Evolutionary conservation across 164 flowering plant genomes (phyloP).

Genomic region (Protea cynaroides): DNA sequence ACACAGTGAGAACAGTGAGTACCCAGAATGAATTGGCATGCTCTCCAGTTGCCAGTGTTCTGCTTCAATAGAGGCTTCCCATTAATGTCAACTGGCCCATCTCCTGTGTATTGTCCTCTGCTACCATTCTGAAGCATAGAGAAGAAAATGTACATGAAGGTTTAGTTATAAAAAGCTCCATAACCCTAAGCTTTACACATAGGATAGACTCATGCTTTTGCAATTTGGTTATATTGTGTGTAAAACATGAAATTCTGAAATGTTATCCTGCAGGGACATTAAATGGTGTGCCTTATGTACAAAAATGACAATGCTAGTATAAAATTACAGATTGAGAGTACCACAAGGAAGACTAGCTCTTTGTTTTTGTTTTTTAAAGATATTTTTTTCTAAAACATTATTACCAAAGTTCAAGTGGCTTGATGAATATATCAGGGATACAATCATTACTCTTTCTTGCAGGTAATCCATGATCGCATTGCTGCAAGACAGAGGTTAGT

Average conservation of each 20-base stretch:
- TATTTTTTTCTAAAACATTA: no score
- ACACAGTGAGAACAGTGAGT: neutral
- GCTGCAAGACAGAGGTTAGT: no score
- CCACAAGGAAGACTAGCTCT: neutral
- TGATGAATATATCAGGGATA: no score
- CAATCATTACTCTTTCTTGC: no score
- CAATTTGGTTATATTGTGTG: no score
- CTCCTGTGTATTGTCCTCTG: conserved; percentile 56
- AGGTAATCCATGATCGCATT: no score
- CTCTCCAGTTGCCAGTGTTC: conserved; percentile 85
- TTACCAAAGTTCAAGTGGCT: no score
- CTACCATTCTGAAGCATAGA: conserved; percentile 29
- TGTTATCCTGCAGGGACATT: no score
- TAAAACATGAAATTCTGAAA: no score
- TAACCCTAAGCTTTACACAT: neutral
- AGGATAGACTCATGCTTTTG: neutral
- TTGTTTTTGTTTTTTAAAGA: no score
- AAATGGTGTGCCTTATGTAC: neutral
- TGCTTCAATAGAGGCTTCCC: conserved; percentile 63
- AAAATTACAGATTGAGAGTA: neutral
- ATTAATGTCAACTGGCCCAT: conserved; percentile 76
- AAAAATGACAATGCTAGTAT: neutral
- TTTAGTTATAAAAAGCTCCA: no score
- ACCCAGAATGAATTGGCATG: conserved; percentile 89
- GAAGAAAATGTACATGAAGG: conserved; percentile 1